Conservation (phyloP, 1,284 basidiomycete genomes). For the Cryptococcus wingfieldii region DNA sequence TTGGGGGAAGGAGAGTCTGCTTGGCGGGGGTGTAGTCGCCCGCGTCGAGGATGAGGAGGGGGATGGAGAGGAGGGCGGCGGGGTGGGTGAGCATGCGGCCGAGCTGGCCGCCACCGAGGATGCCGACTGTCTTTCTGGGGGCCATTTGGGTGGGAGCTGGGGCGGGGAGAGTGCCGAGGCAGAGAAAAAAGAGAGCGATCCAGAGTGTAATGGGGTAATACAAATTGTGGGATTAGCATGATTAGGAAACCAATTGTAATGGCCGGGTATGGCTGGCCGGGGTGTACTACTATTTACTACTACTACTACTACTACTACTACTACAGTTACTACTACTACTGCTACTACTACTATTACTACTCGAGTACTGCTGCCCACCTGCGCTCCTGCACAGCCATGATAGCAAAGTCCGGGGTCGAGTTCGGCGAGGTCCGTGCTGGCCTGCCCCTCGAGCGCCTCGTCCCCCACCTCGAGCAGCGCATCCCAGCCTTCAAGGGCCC, state of each 20-base stretch:
- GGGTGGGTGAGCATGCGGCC: slow-evolving; percentile 95
- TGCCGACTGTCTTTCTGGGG: slow-evolving; percentile 46
- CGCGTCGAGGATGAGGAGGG: slow-evolving; percentile 82
- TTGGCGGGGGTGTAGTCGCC: slow-evolving; percentile 81
- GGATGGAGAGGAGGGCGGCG: slow-evolving; percentile 81
- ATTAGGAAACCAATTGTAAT: not conserved
- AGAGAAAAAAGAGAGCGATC: not conserved
- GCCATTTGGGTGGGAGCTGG: slow-evolving; percentile 27
- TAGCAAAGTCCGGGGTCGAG: slow-evolving; percentile 13
- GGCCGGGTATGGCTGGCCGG: not conserved
- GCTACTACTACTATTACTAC: too few relatives aligned
- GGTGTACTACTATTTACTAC: too few relatives aligned
- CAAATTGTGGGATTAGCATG: not conserved
- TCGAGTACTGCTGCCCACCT: too few relatives aligned
- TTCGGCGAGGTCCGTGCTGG: slow-evolving; percentile 56
- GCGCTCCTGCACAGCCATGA: not conserved
- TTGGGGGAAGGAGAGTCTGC: slow-evolving; percentile 66
- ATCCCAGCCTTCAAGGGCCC: slow-evolving; percentile 62
- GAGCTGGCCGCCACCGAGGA: slow-evolving; percentile 76
- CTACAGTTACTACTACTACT: not conserved
- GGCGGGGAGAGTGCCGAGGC: too few relatives aligned
- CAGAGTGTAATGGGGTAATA: not conserved
- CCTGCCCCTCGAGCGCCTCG: slow-evolving; percentile 64
- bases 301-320: too few relatives aligned
- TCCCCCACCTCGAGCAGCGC: slow-evolving; percentile 61